Evolutionary conservation across 257 asterid genomes (phyloP).

Genomic region (Nicotiana attenuata): DNA sequence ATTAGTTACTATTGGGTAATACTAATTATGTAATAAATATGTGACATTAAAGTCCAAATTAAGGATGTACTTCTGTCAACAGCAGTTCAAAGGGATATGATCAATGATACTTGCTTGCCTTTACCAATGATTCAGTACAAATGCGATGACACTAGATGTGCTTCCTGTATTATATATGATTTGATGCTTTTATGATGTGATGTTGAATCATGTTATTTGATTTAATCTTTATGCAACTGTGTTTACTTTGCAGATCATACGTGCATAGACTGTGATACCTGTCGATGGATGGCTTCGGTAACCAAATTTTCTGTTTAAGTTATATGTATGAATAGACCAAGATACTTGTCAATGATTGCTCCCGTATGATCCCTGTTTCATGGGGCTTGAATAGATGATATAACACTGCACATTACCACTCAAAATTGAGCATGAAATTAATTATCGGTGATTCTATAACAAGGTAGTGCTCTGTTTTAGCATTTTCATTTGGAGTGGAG

Average conservation of each 20-base stretch:
- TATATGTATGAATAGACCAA: too few relatives aligned
- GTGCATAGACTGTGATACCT: slow-evolving; percentile 9
- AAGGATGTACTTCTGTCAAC: neutral
- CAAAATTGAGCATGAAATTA: too few relatives aligned
- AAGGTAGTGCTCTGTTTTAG: too few relatives aligned
- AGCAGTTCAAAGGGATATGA: neutral
- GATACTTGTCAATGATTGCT: too few relatives aligned
- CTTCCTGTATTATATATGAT: neutral
- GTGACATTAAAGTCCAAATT: neutral
- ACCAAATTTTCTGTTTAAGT: too few relatives aligned
- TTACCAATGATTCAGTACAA: neutral
- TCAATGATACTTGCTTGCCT: neutral
- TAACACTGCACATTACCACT: too few relatives aligned
- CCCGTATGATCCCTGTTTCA: too few relatives aligned
- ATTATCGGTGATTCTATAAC: too few relatives aligned
- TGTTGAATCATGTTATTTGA: neutral
- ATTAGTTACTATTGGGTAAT: neutral
- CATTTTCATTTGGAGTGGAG: too few relatives aligned
- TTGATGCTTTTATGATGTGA: neutral
- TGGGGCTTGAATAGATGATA: too few relatives aligned
- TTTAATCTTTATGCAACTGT: neutral
- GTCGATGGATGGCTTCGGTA: slow-evolving; percentile 9
- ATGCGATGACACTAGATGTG: neutral
- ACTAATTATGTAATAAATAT: neutral
- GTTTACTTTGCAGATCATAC: slow-evolving; percentile 4